Base-by-base conservation (phyloP, 2,329 filamentous ascomycete species). In the Pseudogymnoascus sp. region DNA sequence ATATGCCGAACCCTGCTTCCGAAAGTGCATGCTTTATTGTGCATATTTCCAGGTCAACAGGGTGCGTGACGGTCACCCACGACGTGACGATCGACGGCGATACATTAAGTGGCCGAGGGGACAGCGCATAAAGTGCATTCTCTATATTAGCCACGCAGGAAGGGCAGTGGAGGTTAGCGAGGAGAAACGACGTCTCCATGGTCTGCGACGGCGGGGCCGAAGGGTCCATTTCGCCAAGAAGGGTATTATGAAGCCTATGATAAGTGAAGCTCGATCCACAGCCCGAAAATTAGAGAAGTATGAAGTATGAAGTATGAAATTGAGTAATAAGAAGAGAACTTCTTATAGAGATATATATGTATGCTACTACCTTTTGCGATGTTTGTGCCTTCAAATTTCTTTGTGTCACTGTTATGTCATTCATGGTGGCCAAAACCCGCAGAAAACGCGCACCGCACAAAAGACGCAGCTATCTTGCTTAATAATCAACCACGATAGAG, bases 91-190 rank as follows among this genome's bases (percentile, higher is more conserved):
- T 83, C 67, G 89, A 90, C 65, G 87, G 83, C 66, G 86, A 87
- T 31, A 90, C 82, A 76, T 83, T 85, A 62, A 72, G 67, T 71
- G 78, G 77, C 78, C 76, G 70, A 72, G 82, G 76, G 77, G 79
- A 64, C 72, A 82, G 73, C 6, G 69, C 68, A 37, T 69, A 78
- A 64, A 91, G 76, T 64, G 82, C 79, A 62, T 81, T 77, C 70
- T 85, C 80, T 71, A 92, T 90, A 68, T 81, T 80, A 37, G 83
- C 81, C 60, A 90, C 84, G 73, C 89, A 92, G 65, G 87, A 89
- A 13, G 88, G 86, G 76, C 89, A 91, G 75, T 92, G 89, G n/a
- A 92, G 80, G 73, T 92, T 91, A 66, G 81, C 83, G 68, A 92
- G 78, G 65, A 91, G 80, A 70, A 88, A 85, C 16, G 71, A 74